Evolutionary conservation across 192 early-diverging fungal species (phyloP).

Genomic region (Backusella luteola): DNA sequence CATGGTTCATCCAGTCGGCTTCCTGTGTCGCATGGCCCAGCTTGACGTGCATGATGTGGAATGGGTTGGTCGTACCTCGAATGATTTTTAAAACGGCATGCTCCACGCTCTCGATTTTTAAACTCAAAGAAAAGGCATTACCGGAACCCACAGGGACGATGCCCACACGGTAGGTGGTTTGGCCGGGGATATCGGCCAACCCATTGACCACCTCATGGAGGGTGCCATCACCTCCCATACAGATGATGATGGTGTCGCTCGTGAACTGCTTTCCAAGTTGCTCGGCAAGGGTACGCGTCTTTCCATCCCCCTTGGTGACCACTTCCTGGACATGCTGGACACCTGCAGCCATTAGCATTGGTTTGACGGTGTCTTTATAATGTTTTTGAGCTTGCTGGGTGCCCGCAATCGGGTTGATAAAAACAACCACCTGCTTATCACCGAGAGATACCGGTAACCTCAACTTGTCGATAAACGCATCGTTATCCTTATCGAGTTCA

Average conservation of each 20-base stretch:
- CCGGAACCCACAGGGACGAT: slow-evolving; percentile 47
- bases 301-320: slow-evolving; percentile 16
- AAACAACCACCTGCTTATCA: slow-evolving; percentile 27
- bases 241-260: slow-evolving; percentile 33
- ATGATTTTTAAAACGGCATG: slow-evolving; percentile 41
- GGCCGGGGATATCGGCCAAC: slow-evolving; percentile 27
- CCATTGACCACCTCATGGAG: slow-evolving; percentile 53
- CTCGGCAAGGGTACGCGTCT: slow-evolving; percentile 29
- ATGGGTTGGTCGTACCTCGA: slow-evolving; percentile 22
- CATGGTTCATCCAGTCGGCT: slow-evolving; percentile 24
- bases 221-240: slow-evolving; percentile 50
- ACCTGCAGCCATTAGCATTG: slow-evolving; percentile 34
- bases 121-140: slow-evolving; percentile 45
- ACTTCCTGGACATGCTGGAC: slow-evolving; percentile 22
- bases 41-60: slow-evolving; percentile 36
- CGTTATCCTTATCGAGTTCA: background rate
- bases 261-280: slow-evolving; percentile 29
- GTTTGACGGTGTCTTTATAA: slow-evolving; percentile 37
- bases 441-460: background rate
- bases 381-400: slow-evolving; percentile 18
- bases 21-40: slow-evolving; percentile 18
- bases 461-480: background rate
- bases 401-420: slow-evolving; percentile 43
- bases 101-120: slow-evolving; percentile 32
- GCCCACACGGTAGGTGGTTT: slow-evolving; percentile 27